These are phyloP conservation scores for Colletotrichum tofieldiae DNA, from an alignment of 2,329 filamentous ascomycete genomes.

Conservation along the genomic window DNA sequence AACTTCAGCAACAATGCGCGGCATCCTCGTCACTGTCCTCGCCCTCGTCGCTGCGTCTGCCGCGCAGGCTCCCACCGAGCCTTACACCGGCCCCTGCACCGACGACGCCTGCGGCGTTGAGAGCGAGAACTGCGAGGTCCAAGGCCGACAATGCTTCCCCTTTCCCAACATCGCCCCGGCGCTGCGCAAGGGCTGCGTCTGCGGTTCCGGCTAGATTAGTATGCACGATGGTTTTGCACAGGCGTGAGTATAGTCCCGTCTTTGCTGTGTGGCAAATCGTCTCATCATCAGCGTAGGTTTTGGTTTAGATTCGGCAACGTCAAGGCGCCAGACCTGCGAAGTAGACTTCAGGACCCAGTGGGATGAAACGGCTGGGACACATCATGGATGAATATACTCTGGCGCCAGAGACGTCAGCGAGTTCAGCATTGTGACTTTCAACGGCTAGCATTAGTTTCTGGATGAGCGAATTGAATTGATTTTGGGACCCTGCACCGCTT, in stretches of 20 bases:
- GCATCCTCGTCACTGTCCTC: conserved; percentile 21
- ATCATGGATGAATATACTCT: neutral
- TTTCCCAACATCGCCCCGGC: conserved; percentile 38
- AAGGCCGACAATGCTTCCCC: conserved; percentile 39
- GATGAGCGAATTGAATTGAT: neutral
- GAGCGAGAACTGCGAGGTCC: conserved; percentile 31
- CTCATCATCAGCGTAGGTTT: conserved; percentile 28
- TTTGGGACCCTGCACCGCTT: neutral
- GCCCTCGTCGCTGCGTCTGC: conserved; percentile 20
- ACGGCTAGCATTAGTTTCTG: neutral
- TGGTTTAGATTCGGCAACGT: neutral
- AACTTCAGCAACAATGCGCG: conserved; percentile 24
- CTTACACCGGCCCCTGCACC: conserved; percentile 33
- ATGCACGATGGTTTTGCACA: neutral
- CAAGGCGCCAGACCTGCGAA: neutral
- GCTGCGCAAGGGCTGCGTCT: conserved; percentile 38
- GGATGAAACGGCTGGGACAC: neutral
- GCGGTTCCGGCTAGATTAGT: conserved; percentile 28
- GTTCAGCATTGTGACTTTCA: neutral
- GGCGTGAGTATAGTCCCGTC: conserved; percentile 8
- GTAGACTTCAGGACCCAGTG: neutral
- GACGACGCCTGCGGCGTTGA: conserved; percentile 33
- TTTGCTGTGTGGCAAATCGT: neutral
- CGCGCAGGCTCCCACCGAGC: conserved; percentile 8
- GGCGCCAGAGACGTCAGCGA: neutral